These are phyloP conservation scores for Globisporangium radiosum DNA, from an alignment of 352 stramenopile species.

Conservation along the genomic window DNA sequence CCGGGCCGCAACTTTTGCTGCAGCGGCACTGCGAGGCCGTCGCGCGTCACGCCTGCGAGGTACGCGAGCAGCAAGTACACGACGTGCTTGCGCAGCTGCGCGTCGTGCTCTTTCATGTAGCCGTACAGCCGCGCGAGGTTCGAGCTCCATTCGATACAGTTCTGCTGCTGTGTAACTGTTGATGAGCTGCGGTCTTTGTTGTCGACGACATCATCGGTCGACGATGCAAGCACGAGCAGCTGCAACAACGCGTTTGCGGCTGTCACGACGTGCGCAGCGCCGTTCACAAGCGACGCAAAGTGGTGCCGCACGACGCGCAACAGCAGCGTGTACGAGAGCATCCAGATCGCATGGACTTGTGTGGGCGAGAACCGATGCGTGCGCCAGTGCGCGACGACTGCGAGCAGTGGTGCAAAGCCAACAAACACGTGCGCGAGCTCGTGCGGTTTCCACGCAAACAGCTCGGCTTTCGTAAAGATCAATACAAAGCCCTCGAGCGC, in stretches of 20 bases:
- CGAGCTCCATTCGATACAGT: conserved; percentile 59
- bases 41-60: conserved; percentile 49
- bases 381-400: conserved; percentile 20
- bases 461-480: conserved; percentile 68
- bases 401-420: conserved; percentile 54
- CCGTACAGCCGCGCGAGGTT: conserved; percentile 82
- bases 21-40: conserved; percentile 43
- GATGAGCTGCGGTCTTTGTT: background rate
- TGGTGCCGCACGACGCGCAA: conserved; percentile 74
- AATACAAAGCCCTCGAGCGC: conserved; percentile 58
- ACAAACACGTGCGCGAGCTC: conserved; percentile 67
- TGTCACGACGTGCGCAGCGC: conserved; percentile 58
- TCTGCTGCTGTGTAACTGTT: background rate
- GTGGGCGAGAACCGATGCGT: conserved; percentile 15
- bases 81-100: conserved; percentile 77
- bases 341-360: conserved; percentile 70
- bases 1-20: conserved; percentile 68
- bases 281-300: conserved; percentile 60
- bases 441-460: conserved; percentile 72
- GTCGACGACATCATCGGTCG: background rate
- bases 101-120: conserved; percentile 81
- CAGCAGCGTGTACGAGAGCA: conserved; percentile 69
- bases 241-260: conserved; percentile 61
- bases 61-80: conserved; percentile 78
- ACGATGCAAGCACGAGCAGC: conserved; percentile 34